Evolutionary conservation across 2,329 filamentous ascomycete species (phyloP).

Genomic region (Fusarium bactridioides): DNA sequence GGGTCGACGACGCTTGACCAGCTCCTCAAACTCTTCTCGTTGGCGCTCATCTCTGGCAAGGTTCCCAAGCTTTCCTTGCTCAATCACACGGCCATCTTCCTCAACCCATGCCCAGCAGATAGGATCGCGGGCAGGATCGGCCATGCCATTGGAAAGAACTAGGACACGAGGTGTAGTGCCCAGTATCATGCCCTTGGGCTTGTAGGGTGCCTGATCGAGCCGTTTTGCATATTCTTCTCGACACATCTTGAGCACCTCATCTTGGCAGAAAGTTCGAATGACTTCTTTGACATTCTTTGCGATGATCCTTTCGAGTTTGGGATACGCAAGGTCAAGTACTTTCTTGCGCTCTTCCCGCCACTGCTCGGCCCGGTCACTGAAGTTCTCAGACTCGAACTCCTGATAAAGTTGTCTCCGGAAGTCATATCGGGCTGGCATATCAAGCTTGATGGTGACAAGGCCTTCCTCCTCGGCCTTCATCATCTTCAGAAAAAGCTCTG

Average conservation of each 20-base stretch:
- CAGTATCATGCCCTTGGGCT: slow-evolving; percentile 89
- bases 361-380: slow-evolving; percentile 90
- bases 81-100: slow-evolving; percentile 87
- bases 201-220: slow-evolving; percentile 94
- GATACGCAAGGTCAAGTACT: slow-evolving; percentile 81
- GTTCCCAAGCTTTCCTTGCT: slow-evolving; percentile 87
- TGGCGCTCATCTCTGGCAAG: slow-evolving; percentile 74
- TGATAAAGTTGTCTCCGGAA: slow-evolving; percentile 80
- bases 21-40: slow-evolving; percentile 75
- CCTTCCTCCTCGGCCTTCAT: slow-evolving; percentile 96
- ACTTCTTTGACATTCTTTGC: slow-evolving; percentile 94
- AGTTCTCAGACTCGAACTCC: slow-evolving; percentile 93
- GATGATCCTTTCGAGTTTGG: slow-evolving; percentile 83
- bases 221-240: slow-evolving; percentile 89
- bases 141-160: slow-evolving; percentile 85
- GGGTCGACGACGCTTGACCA: slow-evolving; percentile 81
- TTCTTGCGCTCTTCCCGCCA: slow-evolving; percentile 92
- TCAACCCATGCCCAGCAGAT: slow-evolving; percentile 93
- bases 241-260: slow-evolving; percentile 85
- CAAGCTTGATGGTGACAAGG: slow-evolving; percentile 83
- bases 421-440: slow-evolving; percentile 76
- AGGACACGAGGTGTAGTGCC: slow-evolving; percentile 89
- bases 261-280: slow-evolving; percentile 91
- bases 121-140: slow-evolving; percentile 75
- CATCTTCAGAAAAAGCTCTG: slow-evolving; percentile 95